Evolutionary conservation across 768 basidiomycete genomes (phyloP), one percentile per base, ranked within the genome.

Genomic region (Leccinum olivaceopallidum): DNA sequence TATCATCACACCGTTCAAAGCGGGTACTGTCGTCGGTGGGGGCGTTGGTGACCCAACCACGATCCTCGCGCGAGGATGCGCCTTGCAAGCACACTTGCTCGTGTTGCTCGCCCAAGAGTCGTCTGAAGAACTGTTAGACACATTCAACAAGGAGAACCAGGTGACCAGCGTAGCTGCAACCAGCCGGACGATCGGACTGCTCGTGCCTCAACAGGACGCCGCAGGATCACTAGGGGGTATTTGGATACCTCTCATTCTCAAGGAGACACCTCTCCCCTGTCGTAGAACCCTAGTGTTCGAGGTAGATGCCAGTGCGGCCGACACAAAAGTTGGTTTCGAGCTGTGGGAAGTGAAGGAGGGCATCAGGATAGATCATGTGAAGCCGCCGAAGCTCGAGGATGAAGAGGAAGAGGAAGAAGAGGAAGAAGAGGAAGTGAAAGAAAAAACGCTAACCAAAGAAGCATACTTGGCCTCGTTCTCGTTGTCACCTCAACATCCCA

Each of bases 11-110:
- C 85, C 90, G 0, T 90, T 90, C 73, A 80, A 82, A 10, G 75
- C 81, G 2, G 86, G 87, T 1, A 88, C 85, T 0, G 84, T 89
- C 32, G 82, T 85, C 0, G 89, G 89, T 47, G 90, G 89, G 0
- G 88, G 89, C 20, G 74, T 83, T 3, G 89, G 88, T 14, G 90
- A 92, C 71, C 90, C 92, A 0, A 91, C 89, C 1, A 87, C 90
- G 10, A 80, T 92, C 53, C 78, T 94, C 0, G 86, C 90, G 2
- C 77, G 88, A 10, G 92, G 92, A n/a, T 87, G 85, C 59, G 91
- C 89, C 4, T 68, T 87, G 44, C 91, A 93, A 70, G 92, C 88
- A 2, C 82, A 83, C 51, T 70, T 92, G 39, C 77, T 93, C 39
- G 74, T 81, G 1, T 69, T 71, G 12, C 75, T 90, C 32, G 75